A percentile compares a stretch with the other conserved stretches of the same genome.
phyloP scores from a whole-genome alignment of 192 early-diverging fungal genomes.

The Podila epigama region DNA sequence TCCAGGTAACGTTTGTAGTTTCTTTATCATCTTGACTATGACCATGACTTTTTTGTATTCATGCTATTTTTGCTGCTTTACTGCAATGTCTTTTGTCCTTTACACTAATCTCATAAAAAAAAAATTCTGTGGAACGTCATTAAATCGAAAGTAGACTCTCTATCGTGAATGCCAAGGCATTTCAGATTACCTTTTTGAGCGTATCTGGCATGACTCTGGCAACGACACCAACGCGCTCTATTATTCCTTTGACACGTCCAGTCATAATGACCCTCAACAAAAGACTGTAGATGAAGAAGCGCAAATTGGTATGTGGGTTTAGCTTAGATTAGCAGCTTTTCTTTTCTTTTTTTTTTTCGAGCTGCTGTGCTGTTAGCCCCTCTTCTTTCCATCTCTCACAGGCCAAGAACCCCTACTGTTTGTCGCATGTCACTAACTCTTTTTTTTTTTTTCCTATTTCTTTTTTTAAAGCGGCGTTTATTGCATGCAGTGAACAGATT shows the following conservation, averaged over 20 bases:
- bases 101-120: not conserved
- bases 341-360: conserved; percentile 1
- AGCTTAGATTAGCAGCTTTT: not conserved
- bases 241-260: conserved; percentile 7
- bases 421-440: not conserved
- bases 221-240: not conserved
- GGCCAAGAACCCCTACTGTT: not conserved
- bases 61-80: not conserved
- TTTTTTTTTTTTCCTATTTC: not conserved
- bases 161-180: conserved; percentile 37
- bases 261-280: not conserved
- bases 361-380: not conserved
- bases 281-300: conserved; percentile 39
- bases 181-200: conserved; percentile 23
- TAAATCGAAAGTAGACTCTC: conserved; percentile 7
- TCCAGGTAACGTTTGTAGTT: conserved; percentile 17
- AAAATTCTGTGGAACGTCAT: not conserved
- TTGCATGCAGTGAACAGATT: conserved; percentile 24
- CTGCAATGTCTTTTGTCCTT: not conserved
- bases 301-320: conserved; percentile 22
- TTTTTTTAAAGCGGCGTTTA: conserved; percentile 13
- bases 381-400: not conserved
- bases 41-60: not conserved
- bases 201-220: conserved; percentile 38
- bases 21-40: not conserved